Evolutionary conservation across 495 filamentous ascomycete species (phyloP).

Genomic region (Umbilicaria muhlenbergii): DNA sequence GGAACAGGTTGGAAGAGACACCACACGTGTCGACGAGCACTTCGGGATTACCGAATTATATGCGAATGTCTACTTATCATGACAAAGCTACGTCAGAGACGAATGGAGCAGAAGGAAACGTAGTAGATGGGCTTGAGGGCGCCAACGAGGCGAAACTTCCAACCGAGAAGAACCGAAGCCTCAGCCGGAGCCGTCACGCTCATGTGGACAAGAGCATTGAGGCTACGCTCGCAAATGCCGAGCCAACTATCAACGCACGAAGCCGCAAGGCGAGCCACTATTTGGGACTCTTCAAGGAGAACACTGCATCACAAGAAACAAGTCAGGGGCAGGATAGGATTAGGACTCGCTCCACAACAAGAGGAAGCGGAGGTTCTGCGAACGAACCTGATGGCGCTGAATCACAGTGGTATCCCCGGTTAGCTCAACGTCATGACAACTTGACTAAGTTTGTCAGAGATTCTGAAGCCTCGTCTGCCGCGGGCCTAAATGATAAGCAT

Average conservation of each 20-base stretch:
- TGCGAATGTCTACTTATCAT: no score
- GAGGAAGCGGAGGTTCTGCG: conserved; percentile 10
- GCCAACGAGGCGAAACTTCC: conserved; percentile 3
- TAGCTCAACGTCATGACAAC: not conserved
- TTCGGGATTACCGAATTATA: no score
- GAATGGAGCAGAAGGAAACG: no score
- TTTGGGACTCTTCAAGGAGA: conserved; percentile 84
- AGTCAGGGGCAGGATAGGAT: conserved; percentile 17
- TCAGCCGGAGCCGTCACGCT: conserved; percentile 28
- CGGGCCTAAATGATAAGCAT: not conserved
- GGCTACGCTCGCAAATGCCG: conserved; percentile 59
- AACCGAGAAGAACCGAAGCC: conserved; percentile 19
- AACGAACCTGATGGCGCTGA: not conserved
- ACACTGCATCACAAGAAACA: conserved; percentile 40
- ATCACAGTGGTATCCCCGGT: not conserved
- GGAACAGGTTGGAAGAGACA: no score
- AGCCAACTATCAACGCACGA: conserved; percentile 55
- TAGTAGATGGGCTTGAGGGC: no score
- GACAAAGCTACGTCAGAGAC: no score
- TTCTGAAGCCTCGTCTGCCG: conserved; percentile 3
- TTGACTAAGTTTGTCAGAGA: conserved; percentile 4
- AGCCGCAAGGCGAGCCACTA: conserved; percentile 92
- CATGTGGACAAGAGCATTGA: conserved; percentile 71
- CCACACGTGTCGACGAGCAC: no score
- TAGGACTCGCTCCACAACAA: conserved; percentile 18